Conservation (phyloP, 495 filamentous ascomycete genomes). For the Neurospora sp. region DNA sequence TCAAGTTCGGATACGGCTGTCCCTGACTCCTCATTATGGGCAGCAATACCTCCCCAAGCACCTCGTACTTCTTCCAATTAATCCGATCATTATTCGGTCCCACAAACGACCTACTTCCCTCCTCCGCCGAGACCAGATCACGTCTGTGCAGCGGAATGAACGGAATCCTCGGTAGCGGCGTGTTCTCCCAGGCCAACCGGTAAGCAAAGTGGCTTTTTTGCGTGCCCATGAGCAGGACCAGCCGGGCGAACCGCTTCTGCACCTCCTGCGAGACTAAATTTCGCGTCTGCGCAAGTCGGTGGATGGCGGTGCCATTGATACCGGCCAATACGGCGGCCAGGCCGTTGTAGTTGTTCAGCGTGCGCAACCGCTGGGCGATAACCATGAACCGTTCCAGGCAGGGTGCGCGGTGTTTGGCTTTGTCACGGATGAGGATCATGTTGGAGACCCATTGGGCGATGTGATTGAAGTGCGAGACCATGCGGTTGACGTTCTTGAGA, state of each 20-base stretch:
- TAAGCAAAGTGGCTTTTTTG: slow-evolving; percentile 89
- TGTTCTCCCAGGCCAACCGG: slow-evolving; percentile 93
- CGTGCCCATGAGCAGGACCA: slow-evolving; percentile 87
- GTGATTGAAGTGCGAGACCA: slow-evolving; percentile 95
- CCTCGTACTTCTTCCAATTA: slow-evolving; percentile 98
- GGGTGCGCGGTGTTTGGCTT: slow-evolving; percentile 85
- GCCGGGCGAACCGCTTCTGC: slow-evolving; percentile 74
- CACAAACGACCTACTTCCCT: slow-evolving; percentile 84
- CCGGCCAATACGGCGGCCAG: slow-evolving; percentile 88
- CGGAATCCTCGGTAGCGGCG: slow-evolving; percentile 77
- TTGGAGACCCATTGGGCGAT: slow-evolving; percentile 85
- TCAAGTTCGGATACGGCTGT: slow-evolving; percentile 64
- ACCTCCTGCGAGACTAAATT: slow-evolving; percentile 59
- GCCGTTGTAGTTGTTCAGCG: slow-evolving; percentile 94
- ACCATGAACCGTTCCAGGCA: slow-evolving; percentile 92
- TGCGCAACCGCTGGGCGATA: slow-evolving; percentile 71
- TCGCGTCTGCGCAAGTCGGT: slow-evolving; percentile 74
- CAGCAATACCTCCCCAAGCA: slow-evolving; percentile 84
- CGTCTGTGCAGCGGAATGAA: slow-evolving; percentile 86
- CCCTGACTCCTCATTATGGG: slow-evolving; percentile 86
- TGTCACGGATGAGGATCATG: slow-evolving; percentile 86
- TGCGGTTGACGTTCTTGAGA: slow-evolving; percentile 78
- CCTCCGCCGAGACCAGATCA: slow-evolving; percentile 83
- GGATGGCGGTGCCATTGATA: slow-evolving; percentile 78
- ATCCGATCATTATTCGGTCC: slow-evolving; percentile 64